phyloP scores from a whole-genome alignment of 2,329 filamentous ascomycete genomes.

The Microcyclosporella mali region DNA sequence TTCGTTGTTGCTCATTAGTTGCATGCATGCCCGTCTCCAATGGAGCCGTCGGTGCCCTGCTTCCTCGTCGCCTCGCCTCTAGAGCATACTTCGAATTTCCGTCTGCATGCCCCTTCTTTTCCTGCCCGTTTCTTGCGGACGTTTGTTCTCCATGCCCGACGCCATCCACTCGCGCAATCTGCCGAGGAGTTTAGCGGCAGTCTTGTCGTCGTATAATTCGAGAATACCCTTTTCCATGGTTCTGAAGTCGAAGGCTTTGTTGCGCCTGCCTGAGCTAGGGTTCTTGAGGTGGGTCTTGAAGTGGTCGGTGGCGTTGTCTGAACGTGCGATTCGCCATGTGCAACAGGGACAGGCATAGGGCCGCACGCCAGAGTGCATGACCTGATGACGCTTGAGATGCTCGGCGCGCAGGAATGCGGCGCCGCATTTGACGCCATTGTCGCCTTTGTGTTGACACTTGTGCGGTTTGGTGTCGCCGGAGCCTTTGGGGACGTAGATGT shows the following conservation, averaged over 20 bases:
- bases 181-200: conserved; percentile 12
- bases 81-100: too few species aligned
- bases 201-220: conserved; percentile 86
- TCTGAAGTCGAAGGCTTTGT: conserved; percentile 14
- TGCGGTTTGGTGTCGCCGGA: conserved; percentile 13
- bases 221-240: conserved; percentile 53
- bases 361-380: conserved; percentile 17
- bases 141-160: background rate
- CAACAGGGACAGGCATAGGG: conserved; percentile 24
- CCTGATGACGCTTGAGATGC: conserved; percentile 29
- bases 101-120: too few species aligned
- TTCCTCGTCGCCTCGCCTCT: too few species aligned
- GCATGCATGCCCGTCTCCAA: too few species aligned
- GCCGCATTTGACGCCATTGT: conserved; percentile 14
- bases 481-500: conserved; percentile 1
- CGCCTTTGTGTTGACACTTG: conserved; percentile 12
- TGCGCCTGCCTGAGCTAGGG: conserved; percentile 21
- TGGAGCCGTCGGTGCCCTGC: too few species aligned
- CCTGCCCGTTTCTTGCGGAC: background rate
- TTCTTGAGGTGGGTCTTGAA: conserved; percentile 27
- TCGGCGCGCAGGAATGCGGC: conserved; percentile 26
- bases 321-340: conserved; percentile 16
- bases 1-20: too few species aligned
- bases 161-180: conserved; percentile 11
- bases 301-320: conserved; percentile 29